Conservation (phyloP, 306 rosid species). For the Bauhinia variegata region DNA sequence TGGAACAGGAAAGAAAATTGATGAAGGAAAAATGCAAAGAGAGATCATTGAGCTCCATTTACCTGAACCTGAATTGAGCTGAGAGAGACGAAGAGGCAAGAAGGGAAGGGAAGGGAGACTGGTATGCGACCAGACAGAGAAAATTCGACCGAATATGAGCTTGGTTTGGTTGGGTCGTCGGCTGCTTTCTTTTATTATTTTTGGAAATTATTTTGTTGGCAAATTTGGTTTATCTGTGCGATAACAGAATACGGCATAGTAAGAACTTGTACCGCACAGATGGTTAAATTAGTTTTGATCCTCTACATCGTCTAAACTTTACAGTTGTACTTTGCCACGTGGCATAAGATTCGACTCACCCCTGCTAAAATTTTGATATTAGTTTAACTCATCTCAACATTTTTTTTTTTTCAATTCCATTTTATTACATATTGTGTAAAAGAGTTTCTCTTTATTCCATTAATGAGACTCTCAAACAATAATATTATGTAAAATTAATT, state of each 20-base stretch:
- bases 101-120: constrained; percentile 19
- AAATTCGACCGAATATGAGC: constrained; percentile 62
- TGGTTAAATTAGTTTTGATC: constrained; percentile 42
- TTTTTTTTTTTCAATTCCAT: too few species aligned
- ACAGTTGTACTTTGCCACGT: too few species aligned
- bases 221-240: constrained; percentile 6
- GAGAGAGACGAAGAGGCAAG: constrained; percentile 42
- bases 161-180: constrained; percentile 90
- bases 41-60: constrained; percentile 46
- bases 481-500: too few species aligned
- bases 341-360: too few species aligned
- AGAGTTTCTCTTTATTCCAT: too few species aligned
- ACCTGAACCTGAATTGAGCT: constrained; percentile 46
- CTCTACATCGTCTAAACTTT: too few species aligned
- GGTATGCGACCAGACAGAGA: constrained; percentile 42
- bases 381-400: too few species aligned
- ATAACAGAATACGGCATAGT: constrained; percentile 52
- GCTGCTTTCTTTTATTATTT: constrained; percentile 35
- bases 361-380: too few species aligned
- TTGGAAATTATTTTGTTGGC: background rate
- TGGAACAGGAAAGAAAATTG: constrained; percentile 4
- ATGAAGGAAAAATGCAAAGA: constrained; percentile 14
- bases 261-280: constrained; percentile 47
- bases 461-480: too few species aligned
- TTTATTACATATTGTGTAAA: too few species aligned